These are phyloP conservation scores for Salvia rosmarinus DNA, from an alignment of 257 asterid species.

Conservation along the genomic window DNA sequence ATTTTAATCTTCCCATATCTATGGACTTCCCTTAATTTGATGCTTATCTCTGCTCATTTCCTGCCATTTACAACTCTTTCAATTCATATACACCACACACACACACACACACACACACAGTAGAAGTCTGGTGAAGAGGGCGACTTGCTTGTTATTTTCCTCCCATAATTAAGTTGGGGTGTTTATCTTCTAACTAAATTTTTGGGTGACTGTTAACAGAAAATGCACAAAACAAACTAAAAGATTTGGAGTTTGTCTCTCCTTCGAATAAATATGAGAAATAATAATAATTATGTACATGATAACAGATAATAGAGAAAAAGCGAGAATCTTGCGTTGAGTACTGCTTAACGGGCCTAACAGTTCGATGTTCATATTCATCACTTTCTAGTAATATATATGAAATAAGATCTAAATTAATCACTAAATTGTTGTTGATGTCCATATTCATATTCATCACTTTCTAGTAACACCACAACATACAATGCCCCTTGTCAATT, in stretches of 20 bases:
- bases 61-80: neutral
- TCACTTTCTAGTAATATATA: neutral
- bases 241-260: neutral
- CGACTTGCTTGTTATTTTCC: constrained; percentile 4
- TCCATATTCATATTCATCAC: too few relatives aligned
- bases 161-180: neutral
- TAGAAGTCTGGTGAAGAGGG: neutral
- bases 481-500: too few relatives aligned
- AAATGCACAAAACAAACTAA: neutral
- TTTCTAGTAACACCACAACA: too few relatives aligned
- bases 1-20: neutral
- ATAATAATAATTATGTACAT: too few relatives aligned
- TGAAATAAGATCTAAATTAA: too few relatives aligned
- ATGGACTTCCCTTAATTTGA: neutral
- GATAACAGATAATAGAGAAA: neutral
- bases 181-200: neutral
- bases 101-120: neutral
- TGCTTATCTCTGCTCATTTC: neutral
- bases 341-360: neutral
- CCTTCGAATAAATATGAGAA: neutral
- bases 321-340: neutral
- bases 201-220: constrained; percentile 18
- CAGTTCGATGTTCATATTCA: neutral
- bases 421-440: too few relatives aligned
- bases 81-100: too few relatives aligned